Base-by-base conservation (phyloP, 2,329 filamentous ascomycete genomes). In the Lachnellula occidentalis region DNA sequence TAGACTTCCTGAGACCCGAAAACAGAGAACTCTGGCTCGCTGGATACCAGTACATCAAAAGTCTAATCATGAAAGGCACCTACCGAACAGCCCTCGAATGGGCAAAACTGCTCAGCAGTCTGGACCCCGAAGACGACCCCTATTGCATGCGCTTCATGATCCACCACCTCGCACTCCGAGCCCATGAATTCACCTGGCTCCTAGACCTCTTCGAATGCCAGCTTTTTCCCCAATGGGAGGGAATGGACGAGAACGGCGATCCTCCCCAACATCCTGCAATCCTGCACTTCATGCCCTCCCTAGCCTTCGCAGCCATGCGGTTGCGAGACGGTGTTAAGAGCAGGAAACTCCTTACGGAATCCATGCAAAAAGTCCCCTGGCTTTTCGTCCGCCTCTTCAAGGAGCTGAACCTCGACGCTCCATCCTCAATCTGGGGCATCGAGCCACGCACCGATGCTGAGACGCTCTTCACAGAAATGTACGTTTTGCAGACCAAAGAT, bases 11-110 rank as follows among this genome's bases (percentile, higher is more conserved):
- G 19, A 78, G 90, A 37, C 86, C 87, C 0, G 92, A 95, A 69
- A 97, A 97, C 69, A 81, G 94, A 43, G 92, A 97, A 70, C 85
- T 99, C 60, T 96, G 89, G 85, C 82, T 97, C 36, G 88, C 90
- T 1, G 88, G 86, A 8, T 95, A 91, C 76, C 85, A 92, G 62
- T 96, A 96, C 65, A 86, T 97, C 64, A 83, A 82, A 63, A 94
- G 90, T 61, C 76, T 99, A 21, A 80, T 90, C 15, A 85, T 90
- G 72, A 92, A 95, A 64, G 91, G 92, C n/a, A 96, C 92, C 1
- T 96, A 90, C 77, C 81, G 91, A 46, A 97, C 94, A 1, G 90
- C 91, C 0, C 83, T 95, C 47, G 94, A 97, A 71, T 99, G 94
- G 92, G 82, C 89, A 6, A 96, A 94, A 72, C 73, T 97, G 5